These are phyloP conservation scores for Neurospora tetrasperma DNA, from an alignment of 495 filamentous ascomycete genomes.

Conservation along the genomic window DNA sequence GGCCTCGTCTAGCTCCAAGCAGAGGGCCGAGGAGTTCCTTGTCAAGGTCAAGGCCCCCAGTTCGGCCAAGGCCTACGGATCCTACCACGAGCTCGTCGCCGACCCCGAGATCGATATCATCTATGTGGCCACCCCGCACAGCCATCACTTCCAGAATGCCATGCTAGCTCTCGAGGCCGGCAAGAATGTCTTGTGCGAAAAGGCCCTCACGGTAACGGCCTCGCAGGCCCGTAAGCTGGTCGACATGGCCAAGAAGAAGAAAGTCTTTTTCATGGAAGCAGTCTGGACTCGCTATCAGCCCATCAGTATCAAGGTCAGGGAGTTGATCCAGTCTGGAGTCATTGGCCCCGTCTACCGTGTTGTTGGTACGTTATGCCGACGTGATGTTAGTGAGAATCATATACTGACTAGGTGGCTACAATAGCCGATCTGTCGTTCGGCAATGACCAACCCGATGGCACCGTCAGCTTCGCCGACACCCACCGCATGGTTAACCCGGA, in stretches of 20 bases:
- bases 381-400: background rate
- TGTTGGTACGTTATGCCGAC: slow-evolving; percentile 33
- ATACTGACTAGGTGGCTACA: background rate
- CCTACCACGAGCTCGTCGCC: slow-evolving; percentile 66
- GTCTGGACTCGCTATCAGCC: slow-evolving; percentile 95
- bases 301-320: slow-evolving; percentile 60
- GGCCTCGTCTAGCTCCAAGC: slow-evolving; percentile 64
- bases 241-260: slow-evolving; percentile 64
- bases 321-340: slow-evolving; percentile 54
- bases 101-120: slow-evolving; percentile 76
- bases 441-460: slow-evolving; percentile 27
- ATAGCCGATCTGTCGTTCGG: slow-evolving; percentile 51
- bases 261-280: slow-evolving; percentile 92
- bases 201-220: slow-evolving; percentile 85
- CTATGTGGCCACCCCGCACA: slow-evolving; percentile 91
- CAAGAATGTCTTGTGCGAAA: slow-evolving; percentile 89
- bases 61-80: slow-evolving; percentile 64
- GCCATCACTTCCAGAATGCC: slow-evolving; percentile 87
- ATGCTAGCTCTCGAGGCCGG: slow-evolving; percentile 72
- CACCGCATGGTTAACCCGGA: slow-evolving; percentile 83
- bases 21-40: slow-evolving; percentile 64
- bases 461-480: slow-evolving; percentile 36
- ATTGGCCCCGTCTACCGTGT: slow-evolving; percentile 74
- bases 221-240: slow-evolving; percentile 65
- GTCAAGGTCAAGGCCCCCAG: slow-evolving; percentile 50